Percentiles rank a stretch among this genome's conserved stretches.
Conservation (phyloP, 2,329 filamentous ascomycete genomes). For the Microcera coccophila region DNA sequence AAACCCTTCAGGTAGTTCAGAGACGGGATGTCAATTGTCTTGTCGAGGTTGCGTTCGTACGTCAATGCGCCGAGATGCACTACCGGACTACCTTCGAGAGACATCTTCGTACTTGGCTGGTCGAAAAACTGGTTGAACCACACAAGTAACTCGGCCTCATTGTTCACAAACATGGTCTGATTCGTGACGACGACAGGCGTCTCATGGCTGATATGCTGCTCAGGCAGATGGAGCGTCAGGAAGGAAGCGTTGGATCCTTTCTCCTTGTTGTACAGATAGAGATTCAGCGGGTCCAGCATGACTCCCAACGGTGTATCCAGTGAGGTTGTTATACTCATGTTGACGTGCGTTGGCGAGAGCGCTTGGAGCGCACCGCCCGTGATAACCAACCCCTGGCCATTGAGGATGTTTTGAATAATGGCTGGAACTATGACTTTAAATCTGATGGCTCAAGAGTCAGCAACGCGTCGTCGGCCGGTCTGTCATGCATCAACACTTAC, state of each 20-base stretch:
- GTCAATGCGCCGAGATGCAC: conserved; percentile 40
- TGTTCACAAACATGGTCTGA: conserved; percentile 34
- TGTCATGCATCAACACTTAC: conserved; percentile 31
- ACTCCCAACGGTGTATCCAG: conserved; percentile 37
- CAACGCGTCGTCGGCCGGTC: too few relatives aligned
- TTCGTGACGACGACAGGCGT: conserved; percentile 35
- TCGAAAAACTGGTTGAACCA: conserved; percentile 42
- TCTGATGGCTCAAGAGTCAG: too few relatives aligned
- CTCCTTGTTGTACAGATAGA: conserved; percentile 41
- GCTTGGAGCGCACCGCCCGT: too few relatives aligned
- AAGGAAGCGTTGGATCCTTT: conserved; percentile 21
- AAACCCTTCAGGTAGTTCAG: conserved; percentile 41
- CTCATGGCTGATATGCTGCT: conserved; percentile 32
- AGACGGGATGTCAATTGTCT: conserved; percentile 38
- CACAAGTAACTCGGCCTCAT: conserved; percentile 37
- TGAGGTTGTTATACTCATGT: conserved; percentile 35
- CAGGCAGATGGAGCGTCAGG: conserved; percentile 26
- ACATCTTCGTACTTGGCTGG: conserved; percentile 33
- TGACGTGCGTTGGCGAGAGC: too few relatives aligned
- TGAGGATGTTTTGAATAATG: too few relatives aligned
- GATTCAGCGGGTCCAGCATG: conserved; percentile 34
- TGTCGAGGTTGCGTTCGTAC: conserved; percentile 37
- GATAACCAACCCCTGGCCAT: too few relatives aligned
- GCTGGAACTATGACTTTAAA: too few relatives aligned
- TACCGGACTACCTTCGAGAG: conserved; percentile 34